phyloP scores from a whole-genome alignment of 208 protist genomes.

The Leishmania martiniquensis region DNA sequence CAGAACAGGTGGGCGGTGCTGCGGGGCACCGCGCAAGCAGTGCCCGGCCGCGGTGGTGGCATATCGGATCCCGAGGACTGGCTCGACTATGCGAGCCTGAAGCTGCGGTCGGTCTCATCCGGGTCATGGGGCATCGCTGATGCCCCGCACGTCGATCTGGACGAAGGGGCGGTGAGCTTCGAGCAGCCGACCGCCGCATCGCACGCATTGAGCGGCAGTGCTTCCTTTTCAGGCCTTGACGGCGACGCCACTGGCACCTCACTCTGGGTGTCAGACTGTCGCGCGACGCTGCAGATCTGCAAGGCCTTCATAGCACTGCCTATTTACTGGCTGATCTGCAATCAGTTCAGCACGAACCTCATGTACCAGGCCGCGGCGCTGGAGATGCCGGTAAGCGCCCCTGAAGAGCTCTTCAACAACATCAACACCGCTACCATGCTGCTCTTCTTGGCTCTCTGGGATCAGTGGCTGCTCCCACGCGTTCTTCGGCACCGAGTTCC shows the following conservation, averaged over 20 bases:
- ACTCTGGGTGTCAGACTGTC: conserved; percentile 42
- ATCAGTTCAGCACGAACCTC: conserved; percentile 75
- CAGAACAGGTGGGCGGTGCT: conserved; percentile 17
- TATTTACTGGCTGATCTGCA: conserved; percentile 74
- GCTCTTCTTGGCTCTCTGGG: conserved; percentile 47
- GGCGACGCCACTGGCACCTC: neutral
- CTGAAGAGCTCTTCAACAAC: conserved; percentile 75
- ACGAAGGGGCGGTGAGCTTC: neutral
- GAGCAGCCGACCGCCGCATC: neutral
- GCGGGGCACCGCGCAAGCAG: neutral
- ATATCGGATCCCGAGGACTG: conserved; percentile 7
- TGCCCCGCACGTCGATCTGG: neutral
- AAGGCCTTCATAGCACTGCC: conserved; percentile 59
- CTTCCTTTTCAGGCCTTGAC: neutral
- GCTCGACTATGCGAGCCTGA: conserved; percentile 23
- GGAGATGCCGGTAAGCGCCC: conserved; percentile 39
- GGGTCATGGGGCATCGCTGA: too few species aligned
- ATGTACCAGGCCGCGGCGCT: conserved; percentile 55
- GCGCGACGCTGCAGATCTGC: conserved; percentile 42
- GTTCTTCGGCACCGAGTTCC: conserved; percentile 30
- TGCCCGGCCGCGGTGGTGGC: neutral
- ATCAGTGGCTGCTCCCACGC: conserved; percentile 41
- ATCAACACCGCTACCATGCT: conserved; percentile 67
- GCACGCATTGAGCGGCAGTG: neutral
- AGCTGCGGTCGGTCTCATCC: neutral